A percentile compares a stretch with the other conserved stretches of the same genome.
phyloP scores from a whole-genome alignment of 2,329 filamentous ascomycete genomes.

The Ascochyta clinopodiicola region DNA sequence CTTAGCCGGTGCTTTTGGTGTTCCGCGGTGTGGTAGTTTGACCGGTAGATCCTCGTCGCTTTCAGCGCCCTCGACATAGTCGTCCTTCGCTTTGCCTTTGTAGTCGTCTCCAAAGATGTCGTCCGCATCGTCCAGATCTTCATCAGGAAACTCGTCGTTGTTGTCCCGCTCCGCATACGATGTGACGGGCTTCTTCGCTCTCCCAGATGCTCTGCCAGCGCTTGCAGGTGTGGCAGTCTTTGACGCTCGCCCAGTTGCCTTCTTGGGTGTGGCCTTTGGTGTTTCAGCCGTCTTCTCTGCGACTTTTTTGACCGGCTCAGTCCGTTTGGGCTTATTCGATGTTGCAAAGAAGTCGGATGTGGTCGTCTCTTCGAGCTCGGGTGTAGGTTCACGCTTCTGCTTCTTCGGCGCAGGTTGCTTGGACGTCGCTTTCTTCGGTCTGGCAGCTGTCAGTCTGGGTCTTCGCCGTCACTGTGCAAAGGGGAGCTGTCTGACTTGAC shows the following conservation, averaged over 20 bases:
- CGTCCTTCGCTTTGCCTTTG: conserved; percentile 68
- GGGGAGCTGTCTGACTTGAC: conserved; percentile 32
- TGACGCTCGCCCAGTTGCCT: conserved; percentile 38
- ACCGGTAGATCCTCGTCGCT: conserved; percentile 39
- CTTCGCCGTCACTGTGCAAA: conserved; percentile 9
- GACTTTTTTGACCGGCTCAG: conserved; percentile 49
- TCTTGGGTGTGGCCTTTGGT: conserved; percentile 46
- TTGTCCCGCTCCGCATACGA: conserved; percentile 65
- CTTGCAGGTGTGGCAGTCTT: conserved; percentile 45
- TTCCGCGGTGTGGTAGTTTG: conserved; percentile 41
- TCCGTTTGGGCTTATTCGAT: conserved; percentile 63
- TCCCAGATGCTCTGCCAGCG: conserved; percentile 46
- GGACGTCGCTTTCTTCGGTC: conserved; percentile 52
- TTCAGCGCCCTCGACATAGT: conserved; percentile 67
- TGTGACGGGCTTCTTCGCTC: conserved; percentile 53
- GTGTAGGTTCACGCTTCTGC: conserved; percentile 54
- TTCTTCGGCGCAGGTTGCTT: conserved; percentile 69
- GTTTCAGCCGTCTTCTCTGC: conserved; percentile 33
- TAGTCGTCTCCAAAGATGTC: conserved; percentile 83
- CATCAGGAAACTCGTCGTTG: conserved; percentile 57
- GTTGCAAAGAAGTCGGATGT: conserved; percentile 68
- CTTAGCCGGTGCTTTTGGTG: conserved; percentile 51
- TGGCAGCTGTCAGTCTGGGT: conserved; percentile 33
- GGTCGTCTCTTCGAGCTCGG: conserved; percentile 63
- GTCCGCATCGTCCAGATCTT: conserved; percentile 66